Base-by-base conservation (phyloP, 192 early-diverging fungal species). In the Backusella australiensis region DNA sequence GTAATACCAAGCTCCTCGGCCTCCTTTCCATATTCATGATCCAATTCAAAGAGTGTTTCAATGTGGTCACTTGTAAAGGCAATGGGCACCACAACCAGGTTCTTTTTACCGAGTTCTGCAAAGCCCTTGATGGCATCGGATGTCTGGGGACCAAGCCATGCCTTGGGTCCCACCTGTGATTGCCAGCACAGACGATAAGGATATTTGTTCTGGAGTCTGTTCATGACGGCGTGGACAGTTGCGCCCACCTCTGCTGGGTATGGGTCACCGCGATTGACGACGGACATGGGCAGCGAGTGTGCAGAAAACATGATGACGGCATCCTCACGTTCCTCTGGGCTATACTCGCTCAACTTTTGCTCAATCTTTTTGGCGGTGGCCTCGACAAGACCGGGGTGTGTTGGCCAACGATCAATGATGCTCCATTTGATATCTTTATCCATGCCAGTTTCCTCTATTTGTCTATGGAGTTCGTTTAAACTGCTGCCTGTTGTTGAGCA, bases 21-120 rank as follows among this genome's bases (percentile, higher is more conserved):
- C 36, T 95, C 86, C 39, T 95, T 84, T 3, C 92, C 94, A 76
- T 97, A 99, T 76, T 99, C 97, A 21, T 95, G 76, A 83, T 99
- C 97, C 67, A 99, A 86, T 88, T 99, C 97, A 89, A 90, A 99
- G 70, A 99, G 81, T 3, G 97, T 99, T 80, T 99, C 97, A 59
- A 99, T 94, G 79, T 99, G 97, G 78, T 99, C 97, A 34, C 92
- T 94, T 2, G 96, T 96, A 69, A 99, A 99, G 1, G 97, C 96
- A 79, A 99, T 93, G 1, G 97, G 97, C 3, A 99, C 92, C 38
- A 97, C 79, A 19, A 98, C 83, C 32, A 97, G 75, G 78, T 97
- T 91, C 46, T 91, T 95, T 75, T 92, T 82, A 0, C 96, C 95
- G 34, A 85, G 83, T 66, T 91, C 86, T 19, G 89, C 96, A 78